Evolutionary conservation across 2,329 filamentous ascomycete genomes (phyloP), one percentile per base, ranked within the genome.

Genomic region (Verticillium nubilum): DNA sequence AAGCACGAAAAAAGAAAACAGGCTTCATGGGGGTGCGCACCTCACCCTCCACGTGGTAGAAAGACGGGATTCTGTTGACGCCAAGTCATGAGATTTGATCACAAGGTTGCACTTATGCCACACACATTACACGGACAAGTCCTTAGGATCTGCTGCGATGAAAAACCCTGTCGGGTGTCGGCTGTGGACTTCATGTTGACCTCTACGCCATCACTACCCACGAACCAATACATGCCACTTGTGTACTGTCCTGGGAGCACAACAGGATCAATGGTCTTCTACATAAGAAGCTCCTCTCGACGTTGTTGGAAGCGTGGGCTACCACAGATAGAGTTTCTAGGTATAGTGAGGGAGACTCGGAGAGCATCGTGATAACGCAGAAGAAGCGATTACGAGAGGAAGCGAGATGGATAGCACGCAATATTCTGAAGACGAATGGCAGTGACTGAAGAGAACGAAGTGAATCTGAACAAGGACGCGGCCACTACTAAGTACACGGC

Each of bases 131-230:
- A 73, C 66, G 1, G 73, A 76, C 2, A 78, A 63, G 56, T 78
- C 76, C 61, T 79, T 79, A 10, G 75, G 72, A 66, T 79, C 78
- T 58, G 77, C 67, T 1, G 70, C 74, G 9, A 71, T 74, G 76
- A 72, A 66, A 76, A 80, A 4, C 76, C 75, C 9, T 65, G 61
- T 54, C 75, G 74, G 50, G 53, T 55, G 25, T 71, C 19, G 77
- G 70, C 60, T 59, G 59, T 9, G 6, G 68, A 67, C 23, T 62
- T 68, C n/a, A 69, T 68, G 58, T 69, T 63, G 61, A 66, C 66
- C 2, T 67, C 73, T 28, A 70, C 63, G 17, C 64, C 65, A 53
- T 73, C 71, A 54, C 69, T 72, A 31, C 72, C 71, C 58, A 73
- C 74, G 63, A 71, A 73, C 13, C 69, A 69, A 62, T 73, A 70